Base-by-base conservation (phyloP, 2,329 filamentous ascomycete species). In the Aspergillus ochraceus region DNA sequence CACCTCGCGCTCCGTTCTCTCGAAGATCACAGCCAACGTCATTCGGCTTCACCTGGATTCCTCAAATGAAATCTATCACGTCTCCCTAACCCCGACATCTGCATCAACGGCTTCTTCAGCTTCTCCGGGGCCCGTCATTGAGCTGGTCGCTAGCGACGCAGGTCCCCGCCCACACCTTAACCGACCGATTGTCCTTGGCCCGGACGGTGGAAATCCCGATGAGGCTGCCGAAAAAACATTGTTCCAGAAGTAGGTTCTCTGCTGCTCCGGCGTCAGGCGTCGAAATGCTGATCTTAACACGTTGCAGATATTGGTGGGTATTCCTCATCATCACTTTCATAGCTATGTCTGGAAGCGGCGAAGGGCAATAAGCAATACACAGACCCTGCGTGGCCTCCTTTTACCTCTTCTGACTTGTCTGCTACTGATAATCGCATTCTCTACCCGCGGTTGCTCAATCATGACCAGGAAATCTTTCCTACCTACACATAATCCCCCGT, bases 271-370 rank as follows among this genome's bases (percentile, higher is more conserved):
- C 10, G 4, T 56, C 19, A 36, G 2, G 22, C 50, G 26, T 29
- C 26, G 6, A 29, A 29, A 14, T 6, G 3, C 6, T 17, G 2
- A 26, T 24, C 11, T 62, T 63, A 47, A 65, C 53, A 42, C 53
- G 3, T 53, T 52, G 20, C 61, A 79, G 79, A 61, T 81, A 81
- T 64, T 81, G 79, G 79, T 81, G 79, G 78, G 73, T 79, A 46
- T 70, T 80, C 55, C 69, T 78, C 62, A 72, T 79, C 39, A 61
- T 79, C 36, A 69, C 72, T 12, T 72, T 81, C 58, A 58, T 81
- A 57, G 71, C 71, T 26, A 72, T 80, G 71, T 74, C 75, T 19
- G 76, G 77, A 42, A 74, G 77, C 42, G 77, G 74, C 19, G 77
- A 75, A 52, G 66, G 65, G 32, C 63, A 67, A 60, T 65, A 61